Percentiles rank a stretch among this genome's conserved stretches.
These are phyloP conservation scores for Eimeria maxima DNA, from an alignment of 169 alveolate species.

Conservation along the genomic window DNA sequence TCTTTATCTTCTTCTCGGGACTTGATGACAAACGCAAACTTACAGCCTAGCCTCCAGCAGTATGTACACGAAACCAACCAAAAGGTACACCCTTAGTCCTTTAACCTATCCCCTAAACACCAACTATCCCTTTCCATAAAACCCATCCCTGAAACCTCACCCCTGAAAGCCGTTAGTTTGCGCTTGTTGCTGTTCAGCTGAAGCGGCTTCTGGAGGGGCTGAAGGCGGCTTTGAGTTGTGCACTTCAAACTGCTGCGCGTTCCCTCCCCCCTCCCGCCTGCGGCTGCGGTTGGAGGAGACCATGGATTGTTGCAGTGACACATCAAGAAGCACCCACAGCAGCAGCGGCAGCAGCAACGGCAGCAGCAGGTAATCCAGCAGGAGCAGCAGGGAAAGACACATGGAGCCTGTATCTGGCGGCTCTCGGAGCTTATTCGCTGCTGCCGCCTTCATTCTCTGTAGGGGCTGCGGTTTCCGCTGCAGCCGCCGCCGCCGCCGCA, in stretches of 20 bases:
- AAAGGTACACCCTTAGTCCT: no score
- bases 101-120: no score
- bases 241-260: constrained; percentile 30
- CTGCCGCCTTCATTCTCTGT: constrained; percentile 49
- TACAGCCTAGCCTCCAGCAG: no score
- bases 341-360: not conserved
- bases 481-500: no score
- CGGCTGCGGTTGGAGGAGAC: constrained; percentile 49
- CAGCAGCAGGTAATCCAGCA: not conserved
- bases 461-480: not conserved
- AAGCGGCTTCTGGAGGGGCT: not conserved
- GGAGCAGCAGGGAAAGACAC: not conserved
- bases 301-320: not conserved
- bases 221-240: constrained; percentile 6
- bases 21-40: no score
- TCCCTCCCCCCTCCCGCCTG: constrained; percentile 57
- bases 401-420: constrained; percentile 14
- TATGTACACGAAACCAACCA: no score
- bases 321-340: not conserved
- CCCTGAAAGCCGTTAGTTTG: no score
- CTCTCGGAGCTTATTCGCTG: constrained; percentile 19
- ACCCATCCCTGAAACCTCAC: no score
- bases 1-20: no score
- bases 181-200: not conserved
- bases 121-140: no score